Conservation (phyloP, 371 early-diverging fungal species). For the Apophysomyces sp. region DNA sequence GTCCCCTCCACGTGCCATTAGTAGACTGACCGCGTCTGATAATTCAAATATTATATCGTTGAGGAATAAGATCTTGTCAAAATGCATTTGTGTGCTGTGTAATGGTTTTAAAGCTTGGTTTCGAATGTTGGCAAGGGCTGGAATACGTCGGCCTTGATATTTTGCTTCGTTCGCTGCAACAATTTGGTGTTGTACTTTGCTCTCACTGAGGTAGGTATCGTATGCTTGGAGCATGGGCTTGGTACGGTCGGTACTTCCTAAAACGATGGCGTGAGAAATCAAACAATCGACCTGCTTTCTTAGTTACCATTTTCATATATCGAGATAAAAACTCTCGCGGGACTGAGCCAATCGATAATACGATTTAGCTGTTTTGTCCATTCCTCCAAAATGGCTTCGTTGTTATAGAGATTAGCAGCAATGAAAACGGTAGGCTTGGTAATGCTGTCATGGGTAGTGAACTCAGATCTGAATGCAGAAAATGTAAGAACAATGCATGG, state of each 20-base stretch:
- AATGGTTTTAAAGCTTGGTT: slow-evolving; percentile 24
- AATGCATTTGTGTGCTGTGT: not conserved
- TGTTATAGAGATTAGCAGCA: slow-evolving; percentile 30
- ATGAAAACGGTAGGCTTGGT: slow-evolving; percentile 20
- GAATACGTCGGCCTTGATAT: slow-evolving; percentile 11
- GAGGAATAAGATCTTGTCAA: slow-evolving; percentile 22
- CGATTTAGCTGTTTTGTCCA: slow-evolving; percentile 16
- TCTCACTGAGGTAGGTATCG: not conserved
- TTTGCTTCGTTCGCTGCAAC: slow-evolving; percentile 4
- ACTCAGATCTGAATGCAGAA: not conserved
- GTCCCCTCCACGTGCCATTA: slow-evolving; percentile 14
- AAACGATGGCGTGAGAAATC: not conserved
- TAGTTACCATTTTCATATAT: slow-evolving; percentile 29
- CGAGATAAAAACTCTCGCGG: slow-evolving; percentile 18
- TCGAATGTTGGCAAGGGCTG: slow-evolving; percentile 19
- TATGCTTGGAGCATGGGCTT: slow-evolving; percentile 10
- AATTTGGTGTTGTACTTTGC: slow-evolving; percentile 15
- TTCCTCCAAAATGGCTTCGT: slow-evolving; percentile 20
- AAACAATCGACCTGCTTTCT: not conserved
- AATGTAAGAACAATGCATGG: not conserved
- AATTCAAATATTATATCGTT: slow-evolving; percentile 26
- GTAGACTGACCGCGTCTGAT: slow-evolving; percentile 16
- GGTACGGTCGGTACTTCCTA: slow-evolving; percentile 23
- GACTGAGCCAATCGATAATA: slow-evolving; percentile 18
- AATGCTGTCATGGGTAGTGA: not conserved